A percentile compares a stretch with the other conserved stretches of the same genome.
These are phyloP conservation scores for Pisolithus albus DNA, from an alignment of 768 basidiomycete species.

Conservation along the genomic window DNA sequence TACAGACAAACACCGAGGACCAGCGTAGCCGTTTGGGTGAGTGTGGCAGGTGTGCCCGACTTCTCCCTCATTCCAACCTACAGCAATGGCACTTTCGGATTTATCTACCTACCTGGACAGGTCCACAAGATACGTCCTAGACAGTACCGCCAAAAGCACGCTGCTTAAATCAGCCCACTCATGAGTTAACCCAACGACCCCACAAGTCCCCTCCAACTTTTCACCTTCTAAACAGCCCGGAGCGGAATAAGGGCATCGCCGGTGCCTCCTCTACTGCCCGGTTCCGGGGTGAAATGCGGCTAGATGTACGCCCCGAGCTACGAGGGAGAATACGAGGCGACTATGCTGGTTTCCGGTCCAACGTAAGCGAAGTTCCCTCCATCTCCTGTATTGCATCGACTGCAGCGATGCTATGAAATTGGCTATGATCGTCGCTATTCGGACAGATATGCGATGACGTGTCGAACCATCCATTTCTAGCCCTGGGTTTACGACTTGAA, in stretches of 20 bases:
- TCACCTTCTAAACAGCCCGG: too few relatives aligned
- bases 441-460: constrained; percentile 86
- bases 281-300: constrained; percentile 77
- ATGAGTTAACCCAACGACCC: constrained; percentile 5
- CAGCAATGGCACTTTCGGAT: background rate
- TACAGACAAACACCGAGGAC: too few relatives aligned
- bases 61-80: too few relatives aligned
- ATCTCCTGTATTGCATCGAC: background rate
- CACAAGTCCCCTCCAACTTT: background rate
- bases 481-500: constrained; percentile 67
- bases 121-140: constrained; percentile 32
- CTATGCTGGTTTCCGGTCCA: constrained; percentile 87
- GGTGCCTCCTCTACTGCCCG: constrained; percentile 49
- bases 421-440: constrained; percentile 78
- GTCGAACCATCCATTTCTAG: constrained; percentile 72
- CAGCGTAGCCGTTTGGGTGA: too few relatives aligned
- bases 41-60: background rate
- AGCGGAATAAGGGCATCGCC: constrained; percentile 30
- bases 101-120: constrained; percentile 27
- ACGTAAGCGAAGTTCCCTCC: constrained; percentile 35
- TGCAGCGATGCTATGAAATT: background rate
- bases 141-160: constrained; percentile 37
- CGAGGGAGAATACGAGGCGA: constrained; percentile 71
- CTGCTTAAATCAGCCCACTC: constrained; percentile 11
- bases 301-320: constrained; percentile 60